phyloP scores from a whole-genome alignment of 169 alveolate genomes.

The Eimeria zaria region DNA sequence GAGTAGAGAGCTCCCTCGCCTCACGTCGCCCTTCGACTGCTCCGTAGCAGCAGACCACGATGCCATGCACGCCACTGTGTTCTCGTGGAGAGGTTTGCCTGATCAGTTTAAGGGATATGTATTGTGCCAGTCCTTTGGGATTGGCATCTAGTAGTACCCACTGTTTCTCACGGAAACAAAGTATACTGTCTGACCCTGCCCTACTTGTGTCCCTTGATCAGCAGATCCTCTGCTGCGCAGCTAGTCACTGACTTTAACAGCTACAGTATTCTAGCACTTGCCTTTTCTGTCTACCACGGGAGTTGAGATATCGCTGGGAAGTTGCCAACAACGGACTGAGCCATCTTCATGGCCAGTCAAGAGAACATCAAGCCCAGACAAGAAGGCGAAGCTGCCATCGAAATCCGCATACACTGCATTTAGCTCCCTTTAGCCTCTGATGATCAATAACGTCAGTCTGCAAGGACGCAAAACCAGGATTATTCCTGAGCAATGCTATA shows the following conservation, averaged over 20 bases:
- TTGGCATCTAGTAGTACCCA: neutral
- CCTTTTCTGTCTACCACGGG: constrained; percentile 62
- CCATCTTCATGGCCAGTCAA: constrained; percentile 75
- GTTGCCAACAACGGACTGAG: constrained; percentile 64
- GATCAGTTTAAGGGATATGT: neutral
- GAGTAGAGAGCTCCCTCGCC: neutral
- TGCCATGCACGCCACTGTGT: constrained; percentile 74
- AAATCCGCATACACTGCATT: neutral
- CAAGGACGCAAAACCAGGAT: neutral
- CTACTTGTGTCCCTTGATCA: neutral
- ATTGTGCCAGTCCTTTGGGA: neutral
- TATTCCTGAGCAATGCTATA: neutral
- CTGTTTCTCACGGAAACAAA: neutral
- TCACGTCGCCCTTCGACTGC: neutral
- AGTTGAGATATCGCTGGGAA: constrained; percentile 38
- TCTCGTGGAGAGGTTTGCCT: constrained; percentile 53
- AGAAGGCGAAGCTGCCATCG: constrained; percentile 10
- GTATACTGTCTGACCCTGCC: neutral
- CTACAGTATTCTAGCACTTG: neutral
- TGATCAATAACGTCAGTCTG: neutral
- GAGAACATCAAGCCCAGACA: constrained; percentile 57
- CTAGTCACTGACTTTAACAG: neutral
- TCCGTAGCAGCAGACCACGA: constrained; percentile 43
- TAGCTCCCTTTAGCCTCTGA: neutral
- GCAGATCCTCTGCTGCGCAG: neutral